A percentile compares a stretch with the other conserved stretches of the same genome.
phyloP scores from a whole-genome alignment of 164 flowering plant species.

The Piper longum region DNA sequence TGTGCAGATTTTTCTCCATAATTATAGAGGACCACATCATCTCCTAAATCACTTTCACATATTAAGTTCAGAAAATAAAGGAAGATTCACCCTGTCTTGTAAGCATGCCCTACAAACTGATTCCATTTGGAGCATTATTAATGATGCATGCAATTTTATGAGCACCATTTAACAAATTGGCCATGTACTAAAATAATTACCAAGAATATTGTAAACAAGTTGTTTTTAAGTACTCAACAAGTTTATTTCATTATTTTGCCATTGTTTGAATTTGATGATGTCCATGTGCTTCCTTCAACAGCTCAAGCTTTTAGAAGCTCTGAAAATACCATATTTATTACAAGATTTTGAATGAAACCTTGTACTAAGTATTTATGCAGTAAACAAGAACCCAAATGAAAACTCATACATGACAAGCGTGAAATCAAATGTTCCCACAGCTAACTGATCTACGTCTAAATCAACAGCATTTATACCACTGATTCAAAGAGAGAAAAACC shows the following conservation, averaged over 20 bases:
- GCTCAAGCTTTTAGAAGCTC: not conserved
- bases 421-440: not conserved
- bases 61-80: too few relatives aligned
- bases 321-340: too few relatives aligned
- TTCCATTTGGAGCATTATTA: not conserved
- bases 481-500: not conserved
- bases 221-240: not conserved
- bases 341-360: not conserved
- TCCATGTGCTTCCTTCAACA: not conserved
- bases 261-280: not conserved
- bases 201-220: not conserved
- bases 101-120: not conserved
- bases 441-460: not conserved
- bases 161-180: not conserved
- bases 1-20: conserved; percentile 46
- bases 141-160: not conserved
- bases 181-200: too few relatives aligned
- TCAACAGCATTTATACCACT: not conserved
- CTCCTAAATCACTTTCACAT: conserved; percentile 15
- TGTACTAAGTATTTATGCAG: not conserved
- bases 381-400: not conserved
- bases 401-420: too few relatives aligned
- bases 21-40: conserved; percentile 43
- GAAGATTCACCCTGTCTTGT: too few relatives aligned
- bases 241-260: too few relatives aligned